Conservation (phyloP, 805 yeast genomes). For the Saccharomyces kudriavzevii region DNA sequence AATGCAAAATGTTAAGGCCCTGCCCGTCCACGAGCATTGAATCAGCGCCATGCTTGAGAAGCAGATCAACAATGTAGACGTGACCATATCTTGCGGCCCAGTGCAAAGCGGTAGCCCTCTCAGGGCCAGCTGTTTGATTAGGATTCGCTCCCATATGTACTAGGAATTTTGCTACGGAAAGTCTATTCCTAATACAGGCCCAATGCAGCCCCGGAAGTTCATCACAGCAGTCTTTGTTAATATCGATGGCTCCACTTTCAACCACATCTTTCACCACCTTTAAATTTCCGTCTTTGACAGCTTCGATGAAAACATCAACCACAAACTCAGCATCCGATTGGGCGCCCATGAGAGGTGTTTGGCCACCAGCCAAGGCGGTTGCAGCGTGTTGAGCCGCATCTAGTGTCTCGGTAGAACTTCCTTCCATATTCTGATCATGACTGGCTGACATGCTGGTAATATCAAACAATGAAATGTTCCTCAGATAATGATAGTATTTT, state of each 20-base stretch:
- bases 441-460: not conserved
- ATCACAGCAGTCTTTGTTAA: slow-evolving; percentile 30
- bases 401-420: not conserved
- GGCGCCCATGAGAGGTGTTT: not conserved
- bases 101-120: slow-evolving; percentile 75
- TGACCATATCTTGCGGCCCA: slow-evolving; percentile 88
- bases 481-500: not conserved
- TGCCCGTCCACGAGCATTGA: slow-evolving; percentile 53
- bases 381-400: not conserved
- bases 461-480: not conserved
- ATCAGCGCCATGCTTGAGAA: slow-evolving; percentile 59
- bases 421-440: not conserved
- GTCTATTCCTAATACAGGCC: slow-evolving; percentile 78
- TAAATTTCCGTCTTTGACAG: slow-evolving; percentile 53
- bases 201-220: slow-evolving; percentile 66
- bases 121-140: slow-evolving; percentile 61
- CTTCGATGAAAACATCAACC: not conserved
- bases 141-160: slow-evolving; percentile 55
- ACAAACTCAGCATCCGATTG: not conserved
- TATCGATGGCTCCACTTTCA: slow-evolving; percentile 31
- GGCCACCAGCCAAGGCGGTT: not conserved
- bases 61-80: slow-evolving; percentile 65
- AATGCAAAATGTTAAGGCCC: slow-evolving; percentile 72
- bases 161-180: slow-evolving; percentile 52
- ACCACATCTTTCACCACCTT: slow-evolving; percentile 40